Conservation (phyloP, 805 yeast species). For the Candida sanyiensis region DNA sequence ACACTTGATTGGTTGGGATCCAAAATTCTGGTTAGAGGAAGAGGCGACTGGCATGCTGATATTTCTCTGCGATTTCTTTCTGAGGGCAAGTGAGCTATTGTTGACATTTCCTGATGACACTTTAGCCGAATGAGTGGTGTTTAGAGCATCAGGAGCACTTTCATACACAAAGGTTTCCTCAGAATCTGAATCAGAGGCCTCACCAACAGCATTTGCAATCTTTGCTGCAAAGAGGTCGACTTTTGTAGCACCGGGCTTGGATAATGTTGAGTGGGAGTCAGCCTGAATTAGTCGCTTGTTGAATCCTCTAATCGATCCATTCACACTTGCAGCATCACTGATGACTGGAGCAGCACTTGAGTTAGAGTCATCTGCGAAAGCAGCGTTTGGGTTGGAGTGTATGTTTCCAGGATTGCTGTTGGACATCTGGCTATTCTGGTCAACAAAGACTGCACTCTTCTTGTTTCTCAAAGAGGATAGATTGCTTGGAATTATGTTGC, state of each 20-base stretch:
- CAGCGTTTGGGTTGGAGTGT: constrained; percentile 9
- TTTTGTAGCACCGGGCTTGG: constrained; percentile 46
- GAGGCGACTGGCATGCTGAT: constrained; percentile 24
- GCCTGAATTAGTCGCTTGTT: constrained; percentile 17
- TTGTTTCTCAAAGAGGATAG: constrained; percentile 30
- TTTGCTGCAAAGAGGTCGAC: constrained; percentile 95
- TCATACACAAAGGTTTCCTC: constrained; percentile 98
- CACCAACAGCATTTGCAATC: constrained; percentile 90
- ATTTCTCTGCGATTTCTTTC: constrained; percentile 23
- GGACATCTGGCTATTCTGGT: constrained; percentile 9
- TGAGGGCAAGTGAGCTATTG: constrained; percentile 15
- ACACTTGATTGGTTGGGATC: neutral
- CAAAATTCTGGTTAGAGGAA: neutral
- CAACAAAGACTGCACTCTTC: constrained; percentile 31
- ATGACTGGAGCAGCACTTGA: constrained; percentile 6
- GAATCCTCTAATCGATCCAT: constrained; percentile 23
- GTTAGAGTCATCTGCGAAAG: constrained; percentile 10
- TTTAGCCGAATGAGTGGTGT: constrained; percentile 16
- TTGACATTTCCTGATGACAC: constrained; percentile 7
- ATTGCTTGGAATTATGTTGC: constrained; percentile 25
- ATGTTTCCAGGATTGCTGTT: constrained; percentile 10
- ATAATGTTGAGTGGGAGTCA: constrained; percentile 15
- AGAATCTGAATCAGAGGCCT: constrained; percentile 78
- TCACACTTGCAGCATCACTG: constrained; percentile 21
- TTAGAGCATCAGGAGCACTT: constrained; percentile 26